These are phyloP conservation scores for Syncephalastrum contaminatum DNA, from an alignment of 371 early-diverging fungal genomes.

Conservation along the genomic window DNA sequence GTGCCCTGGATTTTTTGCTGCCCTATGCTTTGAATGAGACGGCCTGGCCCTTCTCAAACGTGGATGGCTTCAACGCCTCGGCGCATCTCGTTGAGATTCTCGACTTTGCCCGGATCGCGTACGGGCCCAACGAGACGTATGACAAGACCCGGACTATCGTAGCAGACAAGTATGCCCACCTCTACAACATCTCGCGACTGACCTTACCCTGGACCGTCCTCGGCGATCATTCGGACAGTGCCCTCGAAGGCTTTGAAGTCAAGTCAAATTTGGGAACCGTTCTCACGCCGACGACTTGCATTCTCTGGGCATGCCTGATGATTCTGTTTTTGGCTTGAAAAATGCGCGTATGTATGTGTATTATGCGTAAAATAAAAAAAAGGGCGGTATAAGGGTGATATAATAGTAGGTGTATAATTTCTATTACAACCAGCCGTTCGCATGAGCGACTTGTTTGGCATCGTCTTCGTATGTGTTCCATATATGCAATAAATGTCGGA, in stretches of 20 bases:
- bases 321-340: not conserved
- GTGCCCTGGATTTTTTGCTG: constrained; percentile 50
- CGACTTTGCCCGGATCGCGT: constrained; percentile 45
- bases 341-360: not conserved
- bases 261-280: not conserved
- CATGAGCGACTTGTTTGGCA: constrained; percentile 14
- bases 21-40: constrained; percentile 41
- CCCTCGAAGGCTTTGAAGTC: constrained; percentile 3
- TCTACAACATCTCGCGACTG: constrained; percentile 25
- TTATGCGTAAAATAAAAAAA: constrained; percentile 4
- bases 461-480: constrained; percentile 20
- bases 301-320: not conserved
- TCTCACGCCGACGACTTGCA: not conserved
- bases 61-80: constrained; percentile 21
- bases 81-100: constrained; percentile 33
- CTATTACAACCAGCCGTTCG: constrained; percentile 21
- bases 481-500: constrained; percentile 10
- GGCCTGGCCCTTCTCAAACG: constrained; percentile 41
- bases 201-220: constrained; percentile 17
- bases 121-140: constrained; percentile 34
- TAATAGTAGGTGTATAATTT: constrained; percentile 2
- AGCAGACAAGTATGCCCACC: constrained; percentile 9
- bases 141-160: constrained; percentile 5
- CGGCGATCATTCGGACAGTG: constrained; percentile 7
- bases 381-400: not conserved